Base-by-base conservation (phyloP, 176 grass and related monocot species). In the Carex littledalei region DNA sequence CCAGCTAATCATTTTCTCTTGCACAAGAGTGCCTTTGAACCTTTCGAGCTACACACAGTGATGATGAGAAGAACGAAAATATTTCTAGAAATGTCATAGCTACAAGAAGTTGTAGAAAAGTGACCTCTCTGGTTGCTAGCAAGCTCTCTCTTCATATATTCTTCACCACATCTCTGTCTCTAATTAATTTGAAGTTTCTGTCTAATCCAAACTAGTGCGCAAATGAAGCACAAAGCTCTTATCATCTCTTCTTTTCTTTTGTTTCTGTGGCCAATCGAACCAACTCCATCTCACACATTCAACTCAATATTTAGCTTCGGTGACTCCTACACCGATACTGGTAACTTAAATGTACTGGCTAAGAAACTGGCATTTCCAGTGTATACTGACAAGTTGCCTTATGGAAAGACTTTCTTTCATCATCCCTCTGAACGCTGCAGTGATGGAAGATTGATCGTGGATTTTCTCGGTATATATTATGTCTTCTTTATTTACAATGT, bases 251-350 rank as follows among this genome's bases (percentile, higher is more conserved):
- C 43, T 9, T 83, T 83, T 47, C 41, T 31, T 50, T 29, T 68
- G 2, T 49, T 67, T 64, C 14, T 83, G 59, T 67, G 13, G 50
- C 49, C 2, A 47, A 52, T 31, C 4, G 35, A 47, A 8, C 80
- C 17, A 8, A 11, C 61, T 0, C 11, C 24, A 14, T 85, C 91
- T 54, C 91, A 86, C 69, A 65, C 66, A 82, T 97, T 91, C 79
- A 88, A 90, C 20, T 86, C 91, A n/a, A 88, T 92, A 34, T 97
- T 81, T 84, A 97, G 88, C 90, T 92, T 97, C 43, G 94, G 94
- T 0, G 91, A 97, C 79, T 94, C 91, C 52, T 90, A 93, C 72
- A 87, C 94, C 66, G 89, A 97, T 84, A 91, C 94, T 74, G 94
- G 89, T 55, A 97, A 97, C 84, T 75, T 94, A 73, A 86, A 87